Percentiles rank a stretch among this genome's conserved stretches.
phyloP scores from a whole-genome alignment of 2,329 filamentous ascomycete genomes.

The Colletotrichum tropicale region DNA sequence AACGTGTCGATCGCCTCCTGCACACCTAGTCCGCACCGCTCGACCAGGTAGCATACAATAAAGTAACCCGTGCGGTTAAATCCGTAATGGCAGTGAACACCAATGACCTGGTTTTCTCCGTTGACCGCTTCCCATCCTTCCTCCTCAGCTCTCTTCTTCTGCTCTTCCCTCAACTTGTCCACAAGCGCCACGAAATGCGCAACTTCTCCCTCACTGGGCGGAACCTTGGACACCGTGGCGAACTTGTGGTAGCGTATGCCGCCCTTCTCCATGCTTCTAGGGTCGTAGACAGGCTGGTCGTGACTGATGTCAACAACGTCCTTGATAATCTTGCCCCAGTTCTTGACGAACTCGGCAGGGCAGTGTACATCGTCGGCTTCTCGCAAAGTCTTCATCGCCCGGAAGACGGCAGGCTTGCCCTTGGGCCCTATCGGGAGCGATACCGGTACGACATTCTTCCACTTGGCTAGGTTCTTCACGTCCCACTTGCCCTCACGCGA shows the following conservation, averaged over 20 bases:
- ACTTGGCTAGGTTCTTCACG: conserved; percentile 94
- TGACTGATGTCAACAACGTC: conserved; percentile 91
- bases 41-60: conserved; percentile 88
- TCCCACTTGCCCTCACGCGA: conserved; percentile 96
- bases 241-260: conserved; percentile 83
- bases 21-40: conserved; percentile 73
- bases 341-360: conserved; percentile 71
- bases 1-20: conserved; percentile 83
- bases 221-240: conserved; percentile 89
- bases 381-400: conserved; percentile 90
- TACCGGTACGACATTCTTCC: conserved; percentile 80
- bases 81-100: conserved; percentile 94
- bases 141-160: conserved; percentile 48
- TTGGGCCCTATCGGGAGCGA: conserved; percentile 72
- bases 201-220: conserved; percentile 66
- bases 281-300: conserved; percentile 88
- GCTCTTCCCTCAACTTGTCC: conserved; percentile 63
- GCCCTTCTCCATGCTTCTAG: conserved; percentile 67
- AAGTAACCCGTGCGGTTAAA: conserved; percentile 96
- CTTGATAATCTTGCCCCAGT: conserved; percentile 71
- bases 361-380: conserved; percentile 87
- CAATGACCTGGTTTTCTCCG: conserved; percentile 59
- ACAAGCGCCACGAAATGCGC: conserved; percentile 59
- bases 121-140: conserved; percentile 46
- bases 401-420: conserved; percentile 64